Base-by-base conservation (phyloP, 2,329 filamentous ascomycete species). In the Diaporthe eres region DNA sequence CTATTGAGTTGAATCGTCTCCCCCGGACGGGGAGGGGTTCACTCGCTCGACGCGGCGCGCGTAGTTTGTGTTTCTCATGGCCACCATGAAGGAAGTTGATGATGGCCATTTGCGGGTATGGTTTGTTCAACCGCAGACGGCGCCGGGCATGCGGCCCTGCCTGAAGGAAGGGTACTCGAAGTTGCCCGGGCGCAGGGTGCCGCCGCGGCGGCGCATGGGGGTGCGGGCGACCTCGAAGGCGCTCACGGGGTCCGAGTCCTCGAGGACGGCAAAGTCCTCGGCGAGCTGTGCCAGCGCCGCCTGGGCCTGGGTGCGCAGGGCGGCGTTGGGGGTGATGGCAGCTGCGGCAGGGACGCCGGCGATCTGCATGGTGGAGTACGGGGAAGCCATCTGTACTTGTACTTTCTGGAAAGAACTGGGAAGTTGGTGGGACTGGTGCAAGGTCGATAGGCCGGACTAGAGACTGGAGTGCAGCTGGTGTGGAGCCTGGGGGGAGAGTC, bases 331-430 rank as follows among this genome's bases (percentile, higher is more conserved):
- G 65, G 65, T 70, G 65, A 55, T 42, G 49, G 65, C 47, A 19
- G 65, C 31, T 39, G 65, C 34, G 49, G 65, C 49, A n/a, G 47
- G 34, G 63, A n/a, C 31, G 63, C 17, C 63, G 65, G 65, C 65
- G 65, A 70, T 70, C 65, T 68, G 65, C 49, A 70, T 55, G 47
- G 65, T 53, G 65, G 65, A 70, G 65, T 70, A 70, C n/a, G 65
- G 49, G 65, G 65, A 70, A 42, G 65, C 47, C 65, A 70, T 70
- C 28, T 22, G 60, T 42, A 42, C 19, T 37, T 34, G 34, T 34
- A 34, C 34, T 34, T 34, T 37, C 17, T 37, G 57, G 49, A 25
- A 25, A 4, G 37, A 39, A 9, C 6, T 34, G 19, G 13, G 31
- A 42, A 44, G 58, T 42, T 65, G 42, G 42, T 67, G 39, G 34